Evolutionary conservation across 2,329 filamentous ascomycete species (phyloP).

Genomic region (Alternaria burnsii): DNA sequence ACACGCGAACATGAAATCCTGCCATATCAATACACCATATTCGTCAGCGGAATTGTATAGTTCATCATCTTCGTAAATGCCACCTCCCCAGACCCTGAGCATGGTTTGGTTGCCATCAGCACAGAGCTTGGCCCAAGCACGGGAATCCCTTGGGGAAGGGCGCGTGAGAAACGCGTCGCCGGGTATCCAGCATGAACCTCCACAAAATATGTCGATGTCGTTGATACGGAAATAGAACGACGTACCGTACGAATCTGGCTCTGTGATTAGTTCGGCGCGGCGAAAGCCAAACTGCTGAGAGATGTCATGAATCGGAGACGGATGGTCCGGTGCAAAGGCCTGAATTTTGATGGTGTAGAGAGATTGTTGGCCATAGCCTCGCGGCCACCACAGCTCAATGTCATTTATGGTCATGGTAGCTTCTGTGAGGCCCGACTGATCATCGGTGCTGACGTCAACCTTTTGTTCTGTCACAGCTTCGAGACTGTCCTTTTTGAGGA

Average conservation of each 20-base stretch:
- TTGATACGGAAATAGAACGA: constrained; percentile 84
- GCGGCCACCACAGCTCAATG: constrained; percentile 78
- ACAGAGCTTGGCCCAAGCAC: constrained; percentile 77
- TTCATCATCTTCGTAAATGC: constrained; percentile 76
- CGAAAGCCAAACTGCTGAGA: constrained; percentile 64
- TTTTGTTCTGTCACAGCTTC: not conserved
- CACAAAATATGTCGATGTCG: constrained; percentile 77
- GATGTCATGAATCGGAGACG: constrained; percentile 5
- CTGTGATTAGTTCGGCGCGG: constrained; percentile 59
- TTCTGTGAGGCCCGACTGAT: constrained; percentile 43
- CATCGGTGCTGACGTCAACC: not conserved
- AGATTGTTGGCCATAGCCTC: constrained; percentile 77
- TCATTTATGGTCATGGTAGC: constrained; percentile 55
- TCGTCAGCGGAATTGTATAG: constrained; percentile 82
- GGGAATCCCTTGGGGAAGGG: constrained; percentile 70
- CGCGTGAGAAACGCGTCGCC: constrained; percentile 80
- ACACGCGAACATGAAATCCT: constrained; percentile 85
- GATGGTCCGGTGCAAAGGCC: not conserved
- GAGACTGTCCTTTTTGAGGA: not conserved
- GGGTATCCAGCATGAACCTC: constrained; percentile 86
- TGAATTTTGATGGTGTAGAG: constrained; percentile 66
- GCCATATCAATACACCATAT: constrained; percentile 81
- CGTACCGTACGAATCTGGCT: constrained; percentile 67
- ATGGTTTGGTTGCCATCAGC: constrained; percentile 81
- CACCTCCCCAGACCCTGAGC: constrained; percentile 82